Base-by-base conservation (phyloP, 2,329 filamentous ascomycete genomes). In the Fusarium sp. region DNA sequence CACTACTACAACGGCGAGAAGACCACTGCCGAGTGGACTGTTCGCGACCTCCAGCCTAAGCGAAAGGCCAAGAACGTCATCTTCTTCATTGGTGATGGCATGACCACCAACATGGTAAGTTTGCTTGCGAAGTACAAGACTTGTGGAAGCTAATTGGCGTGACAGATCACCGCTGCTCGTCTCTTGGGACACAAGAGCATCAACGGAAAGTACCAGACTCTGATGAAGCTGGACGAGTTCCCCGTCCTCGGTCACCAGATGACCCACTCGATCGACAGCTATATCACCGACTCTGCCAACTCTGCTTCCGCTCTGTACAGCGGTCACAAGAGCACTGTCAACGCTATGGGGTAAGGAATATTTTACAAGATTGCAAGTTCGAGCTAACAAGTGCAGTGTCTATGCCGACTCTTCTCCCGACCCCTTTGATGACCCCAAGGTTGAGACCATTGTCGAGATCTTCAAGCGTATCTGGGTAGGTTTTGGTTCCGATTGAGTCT, bases 281-380 rank as follows among this genome's bases (percentile, higher is more conserved):
- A 92, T 84, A 95, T 96, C 76, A 96, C 92, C 37, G 92, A 96
- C 78, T 93, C 90, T 64, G 93, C 93, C 80, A 96, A 96, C 81
- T 93, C 91, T 7, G 92, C 92, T 6, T 92, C 91, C 42, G 91
- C 92, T 16, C 83, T 96, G 18, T 96, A 95, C 82, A 89, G 87
- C 26, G 93, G 93, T 34, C 92, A 96, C 83, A 96, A 96, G 85
- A 91, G 88, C 74, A 91, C 89, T 0, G 92, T 95, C 70, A 94
- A 96, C 75, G 91, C 91, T 30, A 87, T 96, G 80, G 91, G 91
- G 79, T 90, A 37, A 11, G 5, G 36, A 18, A 2, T 9, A 8
- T 8, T 1, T 8, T 26, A 6, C 11, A 15, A 4, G 13, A n/a
- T 18, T 20, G 2, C 2, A 6, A 52, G 30, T 23, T 15, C 4